Evolutionary conservation across 192 early-diverging fungal species (phyloP), one percentile per base, ranked within the genome.

Genomic region (Umbelopsis ramanniana): DNA sequence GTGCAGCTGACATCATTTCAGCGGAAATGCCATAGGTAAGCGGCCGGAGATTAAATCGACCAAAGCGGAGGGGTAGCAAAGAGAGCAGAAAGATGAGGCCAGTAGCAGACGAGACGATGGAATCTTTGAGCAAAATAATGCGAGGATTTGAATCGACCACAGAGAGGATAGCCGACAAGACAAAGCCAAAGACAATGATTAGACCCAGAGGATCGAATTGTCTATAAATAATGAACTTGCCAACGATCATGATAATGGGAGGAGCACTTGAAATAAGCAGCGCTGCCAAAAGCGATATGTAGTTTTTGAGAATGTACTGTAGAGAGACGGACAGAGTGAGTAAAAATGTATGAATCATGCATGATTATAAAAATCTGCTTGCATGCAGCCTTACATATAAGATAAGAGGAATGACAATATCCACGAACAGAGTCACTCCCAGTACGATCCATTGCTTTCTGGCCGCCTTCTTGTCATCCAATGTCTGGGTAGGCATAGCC

Each of bases 91-190:
- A 84, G n/a, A 78, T 60, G 17, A 72, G 15, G 67, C 79, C 71
- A n/a, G 71, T 69, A 12, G 73, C 54, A 24, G 72, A 47, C 0
- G 81, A 82, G 11, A 74, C 69, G 46, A 70, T 29, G 2, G 83
- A 84, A 48, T 84, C 83, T 24, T 79, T 73, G 52, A 84, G 50
- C 24, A 84, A 60, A 9, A 77, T 35, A 26, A 78, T n/a, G 19
- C 81, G 75, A 40, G 76, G 73, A 55, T 84, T 69, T 22, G 67
- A 52, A 40, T 69, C 67, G 35, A 77, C 29, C 12, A 74, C 53
- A 6, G 79, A 70, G 7, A 81, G 24, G 33, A 74, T 54, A 35
- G 72, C 76, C 4, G 76, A 71, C 37, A 81, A 22, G 47, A 72
- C 67, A 37, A 77, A 81, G 47, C 69, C 73, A 66, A 81, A 46